Evolutionary conservation across 2,329 filamentous ascomycete species (phyloP), one percentile per base, ranked within the genome.

Genomic region (Aschersonia sp.): DNA sequence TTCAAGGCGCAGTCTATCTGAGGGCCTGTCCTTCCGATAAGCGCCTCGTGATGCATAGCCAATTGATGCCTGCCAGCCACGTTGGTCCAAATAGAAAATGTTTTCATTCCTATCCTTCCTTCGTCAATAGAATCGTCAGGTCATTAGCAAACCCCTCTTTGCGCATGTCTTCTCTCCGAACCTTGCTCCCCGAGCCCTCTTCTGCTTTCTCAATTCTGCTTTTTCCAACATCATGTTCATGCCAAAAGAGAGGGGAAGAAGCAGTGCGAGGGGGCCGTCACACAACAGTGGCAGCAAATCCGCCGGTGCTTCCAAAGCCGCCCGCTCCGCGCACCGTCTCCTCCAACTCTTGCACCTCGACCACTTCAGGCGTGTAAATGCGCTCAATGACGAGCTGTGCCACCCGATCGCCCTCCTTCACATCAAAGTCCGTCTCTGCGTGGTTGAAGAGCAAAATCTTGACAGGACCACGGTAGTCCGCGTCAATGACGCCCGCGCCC

Each of bases 401-500:
- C 59, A 98, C 72, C 47, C 92, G 83, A 66, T 98, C 92, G 45
- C 90, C 90, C 60, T 84, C 81, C 59, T 83, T 83, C 55, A 98
- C 72, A 54, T 68, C 72, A 61, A 94, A 97, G 63, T 95, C 88
- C 41, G 69, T 68, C 46, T 95, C 88, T 46, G 76, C 76, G 65
- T 94, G 83, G 70, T 98, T 98, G 67, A 97, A 97, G 46, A 98
- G 78, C 55, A 98, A 75, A 30, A 98, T 85, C 72, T 94, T 95
- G 58, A 98, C 83, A 56, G 85, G 85, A 22, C 92, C 92, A 37
- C 92, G 79, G 71, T 98, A 98, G 67, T 98, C 92, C 35, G 90
- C 89, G 65, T 98, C 92, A 58, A 98, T 97, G 54, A 98, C 92
- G 47, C 92, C 92, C 0, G 92, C 92, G 52, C 94, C 88, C 0